Base-by-base conservation (phyloP, 495 filamentous ascomycete genomes). In the Cercophora scortea region DNA sequence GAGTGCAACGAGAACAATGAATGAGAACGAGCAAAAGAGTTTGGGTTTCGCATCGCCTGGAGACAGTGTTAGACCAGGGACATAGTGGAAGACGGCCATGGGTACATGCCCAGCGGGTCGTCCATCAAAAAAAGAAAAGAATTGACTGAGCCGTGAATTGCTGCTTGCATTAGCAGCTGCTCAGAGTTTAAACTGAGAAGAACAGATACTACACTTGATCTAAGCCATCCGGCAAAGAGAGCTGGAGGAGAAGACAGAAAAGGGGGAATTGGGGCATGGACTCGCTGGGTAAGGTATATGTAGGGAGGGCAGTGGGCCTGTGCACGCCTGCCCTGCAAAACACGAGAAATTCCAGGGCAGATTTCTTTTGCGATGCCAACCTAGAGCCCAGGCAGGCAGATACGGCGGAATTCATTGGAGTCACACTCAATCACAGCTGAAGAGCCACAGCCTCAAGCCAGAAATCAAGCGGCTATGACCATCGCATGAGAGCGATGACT, bases 191-290 rank as follows among this genome's bases (percentile, higher is more conserved):
- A 88, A 89, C 86, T 90, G 85, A 89, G 87, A 89, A 93, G 87
- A 93, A 91, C 87, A 93, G 88, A 91, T 91, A 90, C 88, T 90
- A 92, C 86, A 92, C 87, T 89, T 90, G 86, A 92, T 90, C 88
- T 90, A 83, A 86, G 82, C 82, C 80, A 82, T 78, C 77, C 77
- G 81, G 81, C 79, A 75, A 74, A 72, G 69, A 71, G 70, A 74
- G 70, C 66, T 72, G 50, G 63, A 61, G 68, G 67, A 59, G 49
- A 64, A 68, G 71, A 36, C 25, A 45, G 45, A 47, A 56, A 40
- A 33, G 48, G 44, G 32, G 38, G n/a, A 38, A 35, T 4, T 16
- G 2, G 13, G 36, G 8, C 39, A 51, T 3, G 32, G 35, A 34
- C 33, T 32, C 17, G 39, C 7, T 8, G 33, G 25, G 2, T 33